These are phyloP conservation scores for Dipodascopsis tothii DNA, from an alignment of 805 yeast genomes.

Conservation along the genomic window DNA sequence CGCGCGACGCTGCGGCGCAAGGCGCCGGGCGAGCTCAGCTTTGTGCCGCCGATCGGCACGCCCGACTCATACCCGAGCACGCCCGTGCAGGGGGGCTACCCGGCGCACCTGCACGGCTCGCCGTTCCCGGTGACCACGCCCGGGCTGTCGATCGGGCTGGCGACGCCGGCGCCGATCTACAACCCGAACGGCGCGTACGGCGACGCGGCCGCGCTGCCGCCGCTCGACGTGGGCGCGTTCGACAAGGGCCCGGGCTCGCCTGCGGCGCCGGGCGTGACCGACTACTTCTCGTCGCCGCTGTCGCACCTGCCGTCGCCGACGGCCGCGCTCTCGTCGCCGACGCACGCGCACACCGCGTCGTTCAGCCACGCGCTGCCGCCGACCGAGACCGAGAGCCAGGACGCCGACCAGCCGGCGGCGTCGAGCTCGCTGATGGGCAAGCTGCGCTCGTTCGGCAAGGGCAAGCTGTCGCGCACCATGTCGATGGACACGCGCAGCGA, in stretches of 20 bases:
- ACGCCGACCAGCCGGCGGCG: constrained; percentile 6
- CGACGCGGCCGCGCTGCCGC: constrained; percentile 4
- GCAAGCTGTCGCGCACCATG: constrained; percentile 14
- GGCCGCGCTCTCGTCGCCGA: constrained; percentile 4
- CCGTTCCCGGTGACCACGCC: constrained; percentile 15
- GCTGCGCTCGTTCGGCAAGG: constrained; percentile 29
- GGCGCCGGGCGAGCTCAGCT: constrained; percentile 16
- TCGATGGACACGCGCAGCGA: constrained; percentile 7
- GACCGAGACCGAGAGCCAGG: background rate
- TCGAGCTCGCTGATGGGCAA: constrained; percentile 29
- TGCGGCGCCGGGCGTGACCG: constrained; percentile 11
- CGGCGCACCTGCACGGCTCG: background rate
- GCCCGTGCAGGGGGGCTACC: constrained; percentile 11
- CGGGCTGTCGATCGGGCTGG: constrained; percentile 20
- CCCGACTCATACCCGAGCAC: background rate
- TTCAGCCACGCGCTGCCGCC: background rate
- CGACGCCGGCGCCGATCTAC: constrained; percentile 24
- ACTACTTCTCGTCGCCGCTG: constrained; percentile 21
- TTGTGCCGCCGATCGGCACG: background rate
- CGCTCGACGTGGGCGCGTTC: background rate
- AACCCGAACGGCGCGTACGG: constrained; percentile 11
- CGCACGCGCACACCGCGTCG: background rate
- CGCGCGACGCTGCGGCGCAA: constrained; percentile 6
- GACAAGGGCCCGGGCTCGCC: constrained; percentile 3
- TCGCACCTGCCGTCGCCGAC: constrained; percentile 6